Percentiles rank a stretch among this genome's conserved stretches.
phyloP scores from a whole-genome alignment of 805 yeast genomes.

The Candida loeiensis region DNA sequence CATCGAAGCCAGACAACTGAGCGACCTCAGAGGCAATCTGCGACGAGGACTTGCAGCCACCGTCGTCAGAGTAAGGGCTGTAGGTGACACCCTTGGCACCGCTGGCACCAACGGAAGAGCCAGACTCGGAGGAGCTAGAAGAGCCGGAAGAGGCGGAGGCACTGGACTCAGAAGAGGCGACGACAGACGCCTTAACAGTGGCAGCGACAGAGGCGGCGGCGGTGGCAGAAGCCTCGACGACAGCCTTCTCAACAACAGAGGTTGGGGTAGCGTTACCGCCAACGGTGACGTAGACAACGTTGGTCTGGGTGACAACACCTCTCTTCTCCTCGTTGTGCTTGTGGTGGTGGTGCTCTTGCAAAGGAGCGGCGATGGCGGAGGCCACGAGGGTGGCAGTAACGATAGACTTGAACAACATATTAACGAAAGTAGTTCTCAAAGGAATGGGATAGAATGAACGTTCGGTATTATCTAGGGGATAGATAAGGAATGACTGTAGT shows the following conservation, averaged over 20 bases:
- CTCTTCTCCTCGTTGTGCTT: conserved; percentile 55
- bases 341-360: conserved; percentile 38
- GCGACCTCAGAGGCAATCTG: conserved; percentile 61
- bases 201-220: conserved; percentile 16
- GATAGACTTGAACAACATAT: conserved; percentile 23
- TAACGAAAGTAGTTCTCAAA: conserved; percentile 6
- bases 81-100: conserved; percentile 73
- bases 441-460: conserved; percentile 8
- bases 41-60: conserved; percentile 62
- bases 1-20: conserved; percentile 46
- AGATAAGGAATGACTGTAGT: conserved; percentile 39
- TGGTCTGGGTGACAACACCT: conserved; percentile 49
- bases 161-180: conserved; percentile 11
- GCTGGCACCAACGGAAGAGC: conserved; percentile 6
- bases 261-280: conserved; percentile 23
- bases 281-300: conserved; percentile 48
- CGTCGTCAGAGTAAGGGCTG: conserved; percentile 70
- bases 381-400: conserved; percentile 49
- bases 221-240: conserved; percentile 20
- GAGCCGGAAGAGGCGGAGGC: conserved; percentile 12
- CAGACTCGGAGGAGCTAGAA: conserved; percentile 4
- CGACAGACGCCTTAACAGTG: conserved; percentile 11
- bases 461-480: conserved; percentile 24
- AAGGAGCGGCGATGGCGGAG: conserved; percentile 56
- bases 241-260: conserved; percentile 29